A percentile compares a stretch with the other conserved stretches of the same genome.
These are phyloP conservation scores for Glaciozyma martinii DNA, from an alignment of 768 basidiomycete genomes.

Conservation along the genomic window DNA sequence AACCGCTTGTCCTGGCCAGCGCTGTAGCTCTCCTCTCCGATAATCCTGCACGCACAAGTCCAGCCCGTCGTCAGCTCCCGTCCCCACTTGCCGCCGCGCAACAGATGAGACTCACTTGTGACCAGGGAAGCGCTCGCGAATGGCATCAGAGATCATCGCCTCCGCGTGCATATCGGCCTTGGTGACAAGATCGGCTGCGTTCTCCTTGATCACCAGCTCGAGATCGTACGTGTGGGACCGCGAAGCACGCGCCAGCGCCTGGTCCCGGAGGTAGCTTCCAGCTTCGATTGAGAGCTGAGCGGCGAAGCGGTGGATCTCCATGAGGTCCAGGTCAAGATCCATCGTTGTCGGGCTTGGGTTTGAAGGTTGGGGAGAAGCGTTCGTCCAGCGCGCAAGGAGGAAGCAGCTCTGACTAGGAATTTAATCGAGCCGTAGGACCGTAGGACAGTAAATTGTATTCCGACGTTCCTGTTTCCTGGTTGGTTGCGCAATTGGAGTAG, in stretches of 20 bases:
- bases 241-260: conserved; percentile 22
- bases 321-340: conserved; percentile 16
- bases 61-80: not conserved
- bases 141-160: conserved; percentile 24
- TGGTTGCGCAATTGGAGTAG: no score
- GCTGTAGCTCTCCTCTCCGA: conserved; percentile 34
- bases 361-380: no score
- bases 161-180: conserved; percentile 26
- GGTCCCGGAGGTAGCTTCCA: conserved; percentile 31
- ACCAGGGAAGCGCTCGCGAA: conserved; percentile 18
- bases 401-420: no score
- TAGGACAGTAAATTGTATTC: no score
- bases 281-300: conserved; percentile 25
- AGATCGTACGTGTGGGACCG: conserved; percentile 11
- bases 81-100: no score
- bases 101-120: conserved; percentile 29
- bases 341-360: not conserved
- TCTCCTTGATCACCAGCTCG: conserved; percentile 31
- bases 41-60: conserved; percentile 22
- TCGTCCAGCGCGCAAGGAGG: no score
- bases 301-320: conserved; percentile 26
- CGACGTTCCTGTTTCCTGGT: no score
- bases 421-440: no score
- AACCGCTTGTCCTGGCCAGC: conserved; percentile 34
- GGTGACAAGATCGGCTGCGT: conserved; percentile 26